Conservation (phyloP, 129 eudicot species). For the Oenanthe sinensis region DNA sequence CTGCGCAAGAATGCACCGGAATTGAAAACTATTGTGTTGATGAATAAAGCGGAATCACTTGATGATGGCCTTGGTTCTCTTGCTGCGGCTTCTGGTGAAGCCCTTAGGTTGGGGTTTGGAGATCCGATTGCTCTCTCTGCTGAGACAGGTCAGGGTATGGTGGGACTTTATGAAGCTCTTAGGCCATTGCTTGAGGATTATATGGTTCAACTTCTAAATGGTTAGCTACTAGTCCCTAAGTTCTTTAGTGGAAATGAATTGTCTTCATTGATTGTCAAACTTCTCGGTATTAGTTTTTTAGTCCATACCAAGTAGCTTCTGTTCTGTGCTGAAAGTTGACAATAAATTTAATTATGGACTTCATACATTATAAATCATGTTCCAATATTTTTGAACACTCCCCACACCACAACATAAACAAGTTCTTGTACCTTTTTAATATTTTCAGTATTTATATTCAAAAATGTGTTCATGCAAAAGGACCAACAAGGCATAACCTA, state of each 20-base stretch:
- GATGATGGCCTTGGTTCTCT: conserved; percentile 68
- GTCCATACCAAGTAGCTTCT: neutral
- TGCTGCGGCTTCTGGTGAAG: conserved; percentile 78
- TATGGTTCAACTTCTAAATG: conserved; percentile 40
- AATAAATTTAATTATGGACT: neutral
- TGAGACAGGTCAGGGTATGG: conserved; percentile 93
- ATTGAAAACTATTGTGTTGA: conserved; percentile 61
- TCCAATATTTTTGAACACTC: neutral
- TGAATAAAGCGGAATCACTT: conserved; percentile 89
- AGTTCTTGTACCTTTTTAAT: neutral
- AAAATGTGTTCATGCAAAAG: neutral
- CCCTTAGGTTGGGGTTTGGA: conserved; percentile 79
- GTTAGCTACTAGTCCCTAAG: conserved; percentile 26
- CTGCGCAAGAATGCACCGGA: conserved; percentile 75
- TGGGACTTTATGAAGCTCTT: conserved; percentile 57
- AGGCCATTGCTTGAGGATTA: conserved; percentile 71
- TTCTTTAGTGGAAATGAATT: neutral
- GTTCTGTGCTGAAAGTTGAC: neutral
- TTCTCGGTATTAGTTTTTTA: neutral
- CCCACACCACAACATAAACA: neutral
- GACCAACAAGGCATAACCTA: neutral
- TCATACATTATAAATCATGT: no score
- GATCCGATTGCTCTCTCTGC: conserved; percentile 90
- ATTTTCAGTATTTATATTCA: neutral
- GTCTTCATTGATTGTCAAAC: neutral